Percentiles rank a stretch among this genome's conserved stretches.
Conservation (phyloP, 176 grass and related monocot genomes). For the Musa beccarii region DNA sequence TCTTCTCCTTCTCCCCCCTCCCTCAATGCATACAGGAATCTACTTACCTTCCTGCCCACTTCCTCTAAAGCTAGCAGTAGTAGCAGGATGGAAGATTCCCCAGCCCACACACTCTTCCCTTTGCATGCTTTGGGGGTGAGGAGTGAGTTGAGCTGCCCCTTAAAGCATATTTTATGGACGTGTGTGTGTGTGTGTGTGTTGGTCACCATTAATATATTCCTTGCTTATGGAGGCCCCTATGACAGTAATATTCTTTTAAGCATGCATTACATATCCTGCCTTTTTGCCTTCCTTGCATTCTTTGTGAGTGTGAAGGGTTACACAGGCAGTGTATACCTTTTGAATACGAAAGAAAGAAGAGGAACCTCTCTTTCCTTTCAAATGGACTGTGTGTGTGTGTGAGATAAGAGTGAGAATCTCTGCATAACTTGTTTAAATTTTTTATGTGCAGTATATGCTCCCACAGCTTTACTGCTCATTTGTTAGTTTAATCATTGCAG, state of each 20-base stretch:
- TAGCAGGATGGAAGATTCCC: constrained; percentile 75
- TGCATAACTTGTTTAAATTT: constrained; percentile 70
- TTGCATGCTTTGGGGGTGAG: constrained; percentile 2
- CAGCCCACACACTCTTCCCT: constrained; percentile 12
- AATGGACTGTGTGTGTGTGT: constrained; percentile 13
- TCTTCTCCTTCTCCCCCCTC: background rate
- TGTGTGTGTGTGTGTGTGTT: constrained; percentile 35
- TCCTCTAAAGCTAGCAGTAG: constrained; percentile 82
- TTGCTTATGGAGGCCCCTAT: constrained; percentile 43
- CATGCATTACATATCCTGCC: constrained; percentile 17
- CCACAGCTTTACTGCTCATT: constrained; percentile 39
- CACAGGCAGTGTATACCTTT: constrained; percentile 36
- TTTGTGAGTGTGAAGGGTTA: constrained; percentile 62
- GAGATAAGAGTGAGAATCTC: constrained; percentile 15
- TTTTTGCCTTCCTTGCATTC: constrained; percentile 1
- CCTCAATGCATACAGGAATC: constrained; percentile 38
- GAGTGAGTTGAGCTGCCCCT: constrained; percentile 3
- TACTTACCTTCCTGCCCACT: constrained; percentile 88
- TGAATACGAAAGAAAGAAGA: constrained; percentile 60
- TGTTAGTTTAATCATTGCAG: constrained; percentile 51
- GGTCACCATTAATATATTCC: constrained; percentile 58
- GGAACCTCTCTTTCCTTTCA: constrained; percentile 31
- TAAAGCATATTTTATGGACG: constrained; percentile 32
- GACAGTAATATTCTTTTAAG: constrained; percentile 5
- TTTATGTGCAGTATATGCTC: constrained; percentile 88